Conservation (phyloP, 192 early-diverging fungal genomes). For the Funneliformis geosporum region DNA sequence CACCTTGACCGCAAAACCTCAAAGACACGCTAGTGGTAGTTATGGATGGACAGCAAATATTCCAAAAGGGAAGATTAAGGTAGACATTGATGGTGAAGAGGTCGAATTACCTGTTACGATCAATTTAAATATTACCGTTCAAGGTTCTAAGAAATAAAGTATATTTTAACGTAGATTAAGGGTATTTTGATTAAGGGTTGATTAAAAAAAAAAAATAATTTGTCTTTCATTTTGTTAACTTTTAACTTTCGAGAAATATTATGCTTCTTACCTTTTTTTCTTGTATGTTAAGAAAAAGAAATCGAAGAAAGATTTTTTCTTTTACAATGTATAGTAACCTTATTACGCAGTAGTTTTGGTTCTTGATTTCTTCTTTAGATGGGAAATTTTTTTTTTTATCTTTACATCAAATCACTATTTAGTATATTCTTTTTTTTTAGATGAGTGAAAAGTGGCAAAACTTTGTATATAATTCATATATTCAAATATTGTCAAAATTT, state of each 20-base stretch:
- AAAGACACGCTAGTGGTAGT: background rate
- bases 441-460: background rate
- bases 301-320: background rate
- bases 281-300: background rate
- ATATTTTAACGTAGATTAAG: background rate
- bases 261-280: background rate
- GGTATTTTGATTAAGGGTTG: background rate
- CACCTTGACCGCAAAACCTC: constrained; percentile 23
- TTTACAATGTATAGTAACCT: background rate
- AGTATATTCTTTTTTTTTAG: background rate
- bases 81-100: constrained; percentile 28
- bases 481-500: background rate
- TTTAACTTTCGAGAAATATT: background rate
- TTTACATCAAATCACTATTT: background rate
- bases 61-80: constrained; percentile 24
- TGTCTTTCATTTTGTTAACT: background rate
- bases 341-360: background rate
- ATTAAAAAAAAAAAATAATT: background rate
- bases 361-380: background rate
- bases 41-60: constrained; percentile 23
- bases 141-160: constrained; percentile 23
- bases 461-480: background rate
- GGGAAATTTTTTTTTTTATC: background rate
- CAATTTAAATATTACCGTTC: constrained; percentile 31
- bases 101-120: constrained; percentile 31